These are phyloP conservation scores for Neurospora tetraspora DNA, from an alignment of 495 filamentous ascomycete species.

Conservation along the genomic window DNA sequence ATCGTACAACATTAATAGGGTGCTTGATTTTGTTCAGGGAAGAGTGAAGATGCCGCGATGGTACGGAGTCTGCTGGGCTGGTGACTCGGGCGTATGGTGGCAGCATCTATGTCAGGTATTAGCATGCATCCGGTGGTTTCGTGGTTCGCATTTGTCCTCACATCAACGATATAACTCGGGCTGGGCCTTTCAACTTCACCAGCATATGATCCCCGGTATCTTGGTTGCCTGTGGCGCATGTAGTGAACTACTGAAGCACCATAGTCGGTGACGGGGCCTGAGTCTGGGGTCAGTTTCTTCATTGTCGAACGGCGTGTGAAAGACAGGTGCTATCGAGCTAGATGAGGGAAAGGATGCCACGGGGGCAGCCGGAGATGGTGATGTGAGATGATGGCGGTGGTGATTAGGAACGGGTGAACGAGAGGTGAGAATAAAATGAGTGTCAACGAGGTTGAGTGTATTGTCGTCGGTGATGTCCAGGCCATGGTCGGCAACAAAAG, in stretches of 20 bases:
- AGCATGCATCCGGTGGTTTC: conserved; percentile 11
- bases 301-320: background rate
- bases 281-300: conserved; percentile 15
- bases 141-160: conserved; percentile 32
- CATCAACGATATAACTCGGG: conserved; percentile 80
- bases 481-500: background rate
- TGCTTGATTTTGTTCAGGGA: conserved; percentile 97
- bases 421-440: background rate
- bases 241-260: conserved; percentile 85
- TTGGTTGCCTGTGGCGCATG: conserved; percentile 76
- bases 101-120: conserved; percentile 53
- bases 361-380: background rate
- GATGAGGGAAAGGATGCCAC: background rate
- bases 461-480: background rate
- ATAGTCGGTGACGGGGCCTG: conserved; percentile 89
- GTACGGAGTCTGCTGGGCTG: conserved; percentile 71
- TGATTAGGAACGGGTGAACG: background rate
- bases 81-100: conserved; percentile 66
- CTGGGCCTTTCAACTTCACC: conserved; percentile 78
- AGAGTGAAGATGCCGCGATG: conserved; percentile 82
- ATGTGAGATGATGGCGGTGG: background rate
- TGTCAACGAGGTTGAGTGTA: background rate
- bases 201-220: conserved; percentile 54
- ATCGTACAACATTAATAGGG: conserved; percentile 91
- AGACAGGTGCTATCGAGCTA: background rate